These are phyloP conservation scores for Podila minutissima DNA, from an alignment of 192 early-diverging fungal species.

Conservation along the genomic window DNA sequence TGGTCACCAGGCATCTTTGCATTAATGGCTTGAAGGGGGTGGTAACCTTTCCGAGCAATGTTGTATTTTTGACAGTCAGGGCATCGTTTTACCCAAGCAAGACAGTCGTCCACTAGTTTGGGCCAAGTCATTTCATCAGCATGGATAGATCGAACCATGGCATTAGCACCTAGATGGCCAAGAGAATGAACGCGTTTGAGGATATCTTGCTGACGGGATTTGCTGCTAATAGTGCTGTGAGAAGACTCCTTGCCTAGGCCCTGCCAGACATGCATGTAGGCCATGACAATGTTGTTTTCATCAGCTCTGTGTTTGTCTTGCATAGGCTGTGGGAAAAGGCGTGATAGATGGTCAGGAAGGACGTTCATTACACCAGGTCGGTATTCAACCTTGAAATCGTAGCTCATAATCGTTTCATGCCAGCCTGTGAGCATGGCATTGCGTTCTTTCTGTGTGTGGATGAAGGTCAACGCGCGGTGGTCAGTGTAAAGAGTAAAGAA, in stretches of 20 bases:
- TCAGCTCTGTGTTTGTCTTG: too few relatives aligned
- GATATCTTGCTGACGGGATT: too few relatives aligned
- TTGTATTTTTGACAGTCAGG: background rate
- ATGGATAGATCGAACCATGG: background rate
- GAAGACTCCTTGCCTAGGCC: background rate
- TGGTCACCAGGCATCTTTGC: background rate
- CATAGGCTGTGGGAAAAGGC: too few relatives aligned
- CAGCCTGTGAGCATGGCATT: background rate
- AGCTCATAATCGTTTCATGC: slow-evolving; percentile 24
- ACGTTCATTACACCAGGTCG: slow-evolving; percentile 8
- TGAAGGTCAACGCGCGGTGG: background rate
- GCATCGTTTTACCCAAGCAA: background rate
- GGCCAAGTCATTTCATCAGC: background rate
- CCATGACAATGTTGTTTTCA: too few relatives aligned
- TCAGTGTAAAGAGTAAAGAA: background rate
- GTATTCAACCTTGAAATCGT: slow-evolving; percentile 20
- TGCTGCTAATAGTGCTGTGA: too few relatives aligned
- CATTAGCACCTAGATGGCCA: background rate
- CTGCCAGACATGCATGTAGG: too few relatives aligned
- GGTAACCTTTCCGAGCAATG: background rate
- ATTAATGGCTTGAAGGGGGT: background rate
- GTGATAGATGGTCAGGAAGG: too few relatives aligned
- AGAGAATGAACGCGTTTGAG: background rate
- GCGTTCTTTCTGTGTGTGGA: background rate
- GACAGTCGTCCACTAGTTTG: background rate